A percentile compares a stretch with the other conserved stretches of the same genome.
Conservation (phyloP, 2,329 filamentous ascomycete genomes). For the Beauveria varroae region DNA sequence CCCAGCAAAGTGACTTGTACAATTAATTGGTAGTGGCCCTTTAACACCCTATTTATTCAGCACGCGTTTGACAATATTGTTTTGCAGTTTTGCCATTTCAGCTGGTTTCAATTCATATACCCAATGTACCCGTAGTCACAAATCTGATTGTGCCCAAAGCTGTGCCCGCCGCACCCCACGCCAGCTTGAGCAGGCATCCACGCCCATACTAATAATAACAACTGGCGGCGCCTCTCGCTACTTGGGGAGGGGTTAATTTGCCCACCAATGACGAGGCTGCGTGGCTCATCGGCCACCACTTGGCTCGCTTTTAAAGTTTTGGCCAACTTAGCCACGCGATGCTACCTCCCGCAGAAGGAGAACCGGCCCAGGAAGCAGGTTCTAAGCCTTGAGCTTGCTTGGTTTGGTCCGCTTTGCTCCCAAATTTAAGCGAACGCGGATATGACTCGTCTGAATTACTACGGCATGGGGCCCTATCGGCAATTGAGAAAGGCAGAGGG, state of each 20-base stretch:
- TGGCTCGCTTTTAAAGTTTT: neutral
- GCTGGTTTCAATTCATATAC: neutral
- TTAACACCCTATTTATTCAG: no score
- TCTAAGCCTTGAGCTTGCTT: no score
- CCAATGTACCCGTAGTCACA: neutral
- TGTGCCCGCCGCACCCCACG: neutral
- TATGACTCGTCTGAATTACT: no score
- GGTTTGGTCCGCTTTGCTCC: no score
- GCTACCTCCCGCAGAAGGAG: no score
- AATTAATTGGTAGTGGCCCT: neutral
- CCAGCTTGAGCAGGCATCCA: neutral
- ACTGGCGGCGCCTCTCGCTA: neutral
- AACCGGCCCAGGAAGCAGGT: no score
- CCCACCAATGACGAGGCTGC: neutral
- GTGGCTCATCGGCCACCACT: neutral
- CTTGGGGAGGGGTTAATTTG: neutral
- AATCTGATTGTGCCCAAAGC: neutral
- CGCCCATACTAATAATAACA: neutral
- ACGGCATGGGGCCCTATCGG: no score
- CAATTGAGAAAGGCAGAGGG: no score
- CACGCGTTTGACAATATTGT: neutral
- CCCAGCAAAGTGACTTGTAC: neutral
- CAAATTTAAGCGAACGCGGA: no score
- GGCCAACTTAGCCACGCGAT: no score
- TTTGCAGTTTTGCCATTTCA: neutral